These are phyloP conservation scores for Syzygium aqueum DNA, from an alignment of 345 rosid species.

Conservation along the genomic window DNA sequence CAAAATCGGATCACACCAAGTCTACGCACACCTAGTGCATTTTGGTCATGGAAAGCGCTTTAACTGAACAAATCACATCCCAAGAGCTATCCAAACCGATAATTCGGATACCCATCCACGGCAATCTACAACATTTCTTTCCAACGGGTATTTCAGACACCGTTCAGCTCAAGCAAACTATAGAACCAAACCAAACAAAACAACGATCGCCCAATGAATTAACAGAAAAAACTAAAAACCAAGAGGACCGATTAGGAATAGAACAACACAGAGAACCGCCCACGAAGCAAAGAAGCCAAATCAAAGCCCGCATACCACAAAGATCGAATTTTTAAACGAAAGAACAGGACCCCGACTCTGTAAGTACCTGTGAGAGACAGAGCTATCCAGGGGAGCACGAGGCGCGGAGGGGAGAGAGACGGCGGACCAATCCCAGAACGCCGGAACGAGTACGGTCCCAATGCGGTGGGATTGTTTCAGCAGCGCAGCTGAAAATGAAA, in stretches of 20 bases:
- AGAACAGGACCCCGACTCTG: neutral
- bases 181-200: neutral
- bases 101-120: neutral
- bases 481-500: neutral
- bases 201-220: neutral
- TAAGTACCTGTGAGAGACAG: neutral
- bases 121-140: neutral
- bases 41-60: neutral
- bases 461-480: neutral
- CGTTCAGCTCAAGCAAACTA: neutral
- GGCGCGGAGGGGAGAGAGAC: neutral
- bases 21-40: neutral
- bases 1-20: neutral
- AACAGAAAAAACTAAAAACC: neutral
- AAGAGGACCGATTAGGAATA: neutral
- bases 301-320: neutral
- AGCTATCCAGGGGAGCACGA: neutral
- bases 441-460: neutral
- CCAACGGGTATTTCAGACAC: neutral
- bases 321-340: neutral
- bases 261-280: neutral
- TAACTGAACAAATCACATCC: neutral
- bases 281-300: neutral
- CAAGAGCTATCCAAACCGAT: neutral
- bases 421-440: neutral